Conservation (phyloP, 2,329 filamentous ascomycete species). For the Apiospora kogelbergensis region DNA sequence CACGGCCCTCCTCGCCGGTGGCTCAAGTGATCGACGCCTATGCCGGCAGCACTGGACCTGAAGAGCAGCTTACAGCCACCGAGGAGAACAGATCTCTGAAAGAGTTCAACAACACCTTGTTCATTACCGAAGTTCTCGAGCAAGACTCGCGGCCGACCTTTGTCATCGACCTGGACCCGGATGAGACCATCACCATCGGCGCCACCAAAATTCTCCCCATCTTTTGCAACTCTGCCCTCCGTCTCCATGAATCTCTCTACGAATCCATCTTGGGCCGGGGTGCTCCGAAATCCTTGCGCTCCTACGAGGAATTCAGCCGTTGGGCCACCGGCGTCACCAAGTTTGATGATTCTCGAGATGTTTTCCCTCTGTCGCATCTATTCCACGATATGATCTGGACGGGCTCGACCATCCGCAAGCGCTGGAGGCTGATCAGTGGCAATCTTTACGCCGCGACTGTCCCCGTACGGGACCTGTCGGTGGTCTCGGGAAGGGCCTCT, state of each 20-base stretch:
- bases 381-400: slow-evolving; percentile 37
- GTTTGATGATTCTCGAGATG: slow-evolving; percentile 44
- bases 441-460: slow-evolving; percentile 33
- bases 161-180: slow-evolving; percentile 38
- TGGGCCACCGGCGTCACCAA: slow-evolving; percentile 43
- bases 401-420: slow-evolving; percentile 36
- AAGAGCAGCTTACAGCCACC: neutral
- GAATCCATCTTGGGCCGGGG: slow-evolving; percentile 27
- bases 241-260: slow-evolving; percentile 32
- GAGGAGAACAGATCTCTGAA: slow-evolving; percentile 14
- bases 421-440: slow-evolving; percentile 42
- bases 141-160: slow-evolving; percentile 39
- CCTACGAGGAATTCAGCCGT: slow-evolving; percentile 36
- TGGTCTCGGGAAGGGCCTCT: slow-evolving; percentile 19
- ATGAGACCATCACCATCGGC: slow-evolving; percentile 22
- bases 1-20: neutral
- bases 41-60: neutral
- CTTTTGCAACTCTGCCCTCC: slow-evolving; percentile 36
- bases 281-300: neutral
- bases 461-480: slow-evolving; percentile 25
- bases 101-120: slow-evolving; percentile 23
- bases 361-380: slow-evolving; percentile 42
- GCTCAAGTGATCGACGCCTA: neutral
- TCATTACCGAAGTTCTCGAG: slow-evolving; percentile 33
- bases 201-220: slow-evolving; percentile 29